Percentiles rank a stretch among this genome's conserved stretches.
Evolutionary conservation across 2,329 filamentous ascomycete species (phyloP).

Genomic region (Microcyclosporella mali): DNA sequence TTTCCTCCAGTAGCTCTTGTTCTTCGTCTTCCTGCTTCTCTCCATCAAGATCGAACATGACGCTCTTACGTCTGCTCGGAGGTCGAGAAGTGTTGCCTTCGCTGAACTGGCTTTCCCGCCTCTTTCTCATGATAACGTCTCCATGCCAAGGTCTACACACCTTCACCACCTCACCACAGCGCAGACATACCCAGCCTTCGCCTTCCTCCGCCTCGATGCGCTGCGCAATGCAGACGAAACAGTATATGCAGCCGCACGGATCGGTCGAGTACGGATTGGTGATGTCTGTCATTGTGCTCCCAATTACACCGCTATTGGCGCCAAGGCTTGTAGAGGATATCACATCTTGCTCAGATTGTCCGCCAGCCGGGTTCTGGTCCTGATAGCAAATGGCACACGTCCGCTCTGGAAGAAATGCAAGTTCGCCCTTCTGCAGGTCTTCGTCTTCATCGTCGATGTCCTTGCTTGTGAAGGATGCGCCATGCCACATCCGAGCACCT

Average conservation of each 20-base stretch:
- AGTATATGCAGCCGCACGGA: constrained; percentile 88
- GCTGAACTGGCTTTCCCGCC: constrained; percentile 11
- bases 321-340: constrained; percentile 50
- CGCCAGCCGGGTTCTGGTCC: constrained; percentile 69
- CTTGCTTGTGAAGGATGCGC: constrained; percentile 35
- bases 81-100: constrained; percentile 6
- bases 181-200: constrained; percentile 84
- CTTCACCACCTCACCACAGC: constrained; percentile 77
- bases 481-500: constrained; percentile 42
- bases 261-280: constrained; percentile 93
- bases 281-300: constrained; percentile 84
- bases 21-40: constrained; percentile 13
- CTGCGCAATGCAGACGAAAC: constrained; percentile 90
- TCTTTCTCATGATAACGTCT: constrained; percentile 57
- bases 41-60: constrained; percentile 27
- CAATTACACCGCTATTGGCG: constrained; percentile 63
- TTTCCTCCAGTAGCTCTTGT: constrained; percentile 11
- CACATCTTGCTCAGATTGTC: constrained; percentile 64
- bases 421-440: constrained; percentile 53
- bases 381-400: constrained; percentile 97
- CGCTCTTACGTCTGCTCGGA: constrained; percentile 18
- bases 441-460: constrained; percentile 36
- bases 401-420: constrained; percentile 79
- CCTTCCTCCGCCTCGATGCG: constrained; percentile 87
- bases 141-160: constrained; percentile 88